Evolutionary conservation across 2,329 filamentous ascomycete genomes (phyloP), one percentile per base, ranked within the genome.

Genomic region (Aspergillus pseudonomiae): DNA sequence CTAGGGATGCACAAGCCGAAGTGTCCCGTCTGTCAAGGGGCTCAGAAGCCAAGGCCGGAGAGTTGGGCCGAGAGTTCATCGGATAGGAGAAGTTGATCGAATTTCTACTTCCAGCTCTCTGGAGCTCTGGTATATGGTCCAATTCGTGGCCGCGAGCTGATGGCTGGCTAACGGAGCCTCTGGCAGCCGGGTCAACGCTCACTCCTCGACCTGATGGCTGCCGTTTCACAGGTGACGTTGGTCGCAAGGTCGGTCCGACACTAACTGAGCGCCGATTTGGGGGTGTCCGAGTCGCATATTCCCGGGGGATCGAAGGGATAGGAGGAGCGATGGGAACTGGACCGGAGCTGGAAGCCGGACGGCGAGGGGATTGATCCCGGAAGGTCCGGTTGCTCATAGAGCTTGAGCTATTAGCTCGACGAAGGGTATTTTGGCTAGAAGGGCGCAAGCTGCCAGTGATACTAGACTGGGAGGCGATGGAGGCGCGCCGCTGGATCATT

Each of bases 321-420:
- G 93, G 93, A 34, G 93, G 92, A 59, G 86, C 83, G 70, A 86
- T 80, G 57, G 80, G 75, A 75, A 77, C 74, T 52, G 77, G 77
- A 62, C 77, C 74, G 61, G 83, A 82, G 74, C 78, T 78, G 76
- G 82, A 77, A 50, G 74, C 71, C 34, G 77, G 74, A 41, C 78
- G 77, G 61, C 71, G 73, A 65, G 85, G 92, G 4, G 89, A 96
- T 4, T 89, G 88, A 14, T 90, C 91, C 69, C 94, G 88, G 77
- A 97, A 97, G 0, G 93, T 94, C 63, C 94, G 88, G 75, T 94
- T 91, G 34, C 88, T 90, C 94, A 98, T 96, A 57, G 93, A 97
- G 26, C 88, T 86, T 32, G 86, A 86, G 78, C 94, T 96, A 61
- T 83, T 85, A 43, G 85, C 83, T 71, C 92, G 84, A 65, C 89